These are phyloP conservation scores for Aspergillus panamensis DNA, from an alignment of 495 filamentous ascomycete species.

Conservation along the genomic window DNA sequence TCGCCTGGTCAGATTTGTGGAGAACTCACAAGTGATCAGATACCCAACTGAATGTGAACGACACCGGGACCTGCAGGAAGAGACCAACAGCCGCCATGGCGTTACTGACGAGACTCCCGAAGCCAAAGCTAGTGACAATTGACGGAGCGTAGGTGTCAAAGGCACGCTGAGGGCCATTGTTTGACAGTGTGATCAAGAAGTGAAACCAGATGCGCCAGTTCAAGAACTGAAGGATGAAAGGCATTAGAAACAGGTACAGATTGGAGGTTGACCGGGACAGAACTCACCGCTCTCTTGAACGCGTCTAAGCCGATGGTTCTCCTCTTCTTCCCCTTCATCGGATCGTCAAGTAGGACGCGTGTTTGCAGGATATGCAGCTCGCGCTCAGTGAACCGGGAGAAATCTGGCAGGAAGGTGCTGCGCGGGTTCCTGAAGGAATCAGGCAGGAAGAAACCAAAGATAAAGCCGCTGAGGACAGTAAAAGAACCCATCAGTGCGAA, in stretches of 20 bases:
- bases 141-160: constrained; percentile 18
- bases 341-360: constrained; percentile 9
- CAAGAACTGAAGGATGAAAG: constrained; percentile 6
- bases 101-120: constrained; percentile 10
- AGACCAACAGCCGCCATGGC: constrained; percentile 17
- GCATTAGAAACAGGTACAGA: background rate
- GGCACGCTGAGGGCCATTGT: constrained; percentile 16
- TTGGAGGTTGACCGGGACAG: background rate
- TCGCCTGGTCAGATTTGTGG: background rate
- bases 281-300: constrained; percentile 6
- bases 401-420: constrained; percentile 7
- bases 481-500: constrained; percentile 24
- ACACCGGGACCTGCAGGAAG: constrained; percentile 14
- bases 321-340: constrained; percentile 15
- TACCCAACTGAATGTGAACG: constrained; percentile 15
- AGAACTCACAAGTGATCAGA: constrained; percentile 15
- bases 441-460: constrained; percentile 22
- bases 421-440: constrained; percentile 12
- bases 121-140: constrained; percentile 17
- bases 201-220: constrained; percentile 19
- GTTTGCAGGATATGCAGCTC: constrained; percentile 13
- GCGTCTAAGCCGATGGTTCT: background rate
- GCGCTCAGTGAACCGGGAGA: constrained; percentile 15
- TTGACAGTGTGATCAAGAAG: constrained; percentile 14
- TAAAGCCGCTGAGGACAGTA: constrained; percentile 6